Conservation (phyloP, 2,329 filamentous ascomycete species). For the Huntiella moniliformis region DNA sequence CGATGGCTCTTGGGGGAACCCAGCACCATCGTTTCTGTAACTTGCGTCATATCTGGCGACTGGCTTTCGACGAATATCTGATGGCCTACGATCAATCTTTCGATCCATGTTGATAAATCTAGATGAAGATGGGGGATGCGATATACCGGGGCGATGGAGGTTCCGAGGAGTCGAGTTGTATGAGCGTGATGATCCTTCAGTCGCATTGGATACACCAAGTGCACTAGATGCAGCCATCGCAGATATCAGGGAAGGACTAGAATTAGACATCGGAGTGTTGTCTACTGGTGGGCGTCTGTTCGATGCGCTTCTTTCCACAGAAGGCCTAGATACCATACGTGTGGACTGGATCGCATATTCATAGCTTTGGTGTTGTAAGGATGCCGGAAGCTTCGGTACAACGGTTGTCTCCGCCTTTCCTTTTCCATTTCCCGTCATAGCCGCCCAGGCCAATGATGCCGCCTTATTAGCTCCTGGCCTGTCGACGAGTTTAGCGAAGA, state of each 20-base stretch:
- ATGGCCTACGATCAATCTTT: neutral
- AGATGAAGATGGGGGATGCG: slow-evolving; percentile 9
- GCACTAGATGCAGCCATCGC: slow-evolving; percentile 39
- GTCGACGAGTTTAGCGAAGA: slow-evolving; percentile 5
- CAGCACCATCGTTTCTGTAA: no score
- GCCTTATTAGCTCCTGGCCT: slow-evolving; percentile 37
- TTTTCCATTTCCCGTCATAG: slow-evolving; percentile 17
- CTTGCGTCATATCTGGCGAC: neutral
- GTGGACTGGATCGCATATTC: slow-evolving; percentile 18
- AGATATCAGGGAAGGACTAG: slow-evolving; percentile 28
- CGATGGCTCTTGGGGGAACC: neutral
- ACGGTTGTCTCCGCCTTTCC: neutral
- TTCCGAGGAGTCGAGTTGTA: neutral
- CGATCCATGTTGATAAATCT: slow-evolving; percentile 9
- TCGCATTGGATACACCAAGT: slow-evolving; percentile 17
- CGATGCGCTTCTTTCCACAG: slow-evolving; percentile 5
- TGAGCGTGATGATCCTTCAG: no score
- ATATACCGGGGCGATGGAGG: slow-evolving; percentile 3
- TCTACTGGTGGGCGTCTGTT: slow-evolving; percentile 15
- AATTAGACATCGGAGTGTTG: slow-evolving; percentile 20
- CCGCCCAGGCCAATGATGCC: slow-evolving; percentile 40
- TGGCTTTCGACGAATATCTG: slow-evolving; percentile 9
- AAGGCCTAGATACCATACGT: slow-evolving; percentile 24
- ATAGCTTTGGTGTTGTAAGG: neutral
- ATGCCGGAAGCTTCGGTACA: neutral